phyloP scores from a whole-genome alignment of 2,329 filamentous ascomycete genomes.

The Trichocomaceae sp. region DNA sequence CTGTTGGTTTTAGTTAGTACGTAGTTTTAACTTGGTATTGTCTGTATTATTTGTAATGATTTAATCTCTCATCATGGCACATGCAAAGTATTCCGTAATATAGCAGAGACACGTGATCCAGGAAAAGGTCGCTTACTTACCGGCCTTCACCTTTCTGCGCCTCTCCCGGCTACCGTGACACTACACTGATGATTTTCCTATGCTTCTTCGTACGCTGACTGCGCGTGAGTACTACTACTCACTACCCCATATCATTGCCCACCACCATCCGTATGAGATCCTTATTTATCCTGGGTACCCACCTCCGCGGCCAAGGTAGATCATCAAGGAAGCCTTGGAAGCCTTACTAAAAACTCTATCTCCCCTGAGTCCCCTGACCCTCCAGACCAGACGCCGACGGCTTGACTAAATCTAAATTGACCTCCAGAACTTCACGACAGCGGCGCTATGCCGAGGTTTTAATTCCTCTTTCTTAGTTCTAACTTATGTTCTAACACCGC shows the following conservation, averaged over 20 bases:
- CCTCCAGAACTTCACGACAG: too few relatives aligned
- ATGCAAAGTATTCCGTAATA: background rate
- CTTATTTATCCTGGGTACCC: background rate
- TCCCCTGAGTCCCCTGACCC: background rate
- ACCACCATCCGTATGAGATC: background rate
- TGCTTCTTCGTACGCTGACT: background rate
- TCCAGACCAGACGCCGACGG: background rate
- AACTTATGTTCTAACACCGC: background rate
- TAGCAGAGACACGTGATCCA: background rate
- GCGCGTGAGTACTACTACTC: background rate
- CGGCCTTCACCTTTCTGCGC: too few relatives aligned
- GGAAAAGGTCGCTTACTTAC: background rate
- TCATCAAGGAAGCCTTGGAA: too few relatives aligned
- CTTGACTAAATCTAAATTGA: too few relatives aligned
- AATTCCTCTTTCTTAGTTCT: background rate
- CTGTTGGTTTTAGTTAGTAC: too few relatives aligned
- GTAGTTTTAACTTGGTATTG: too few relatives aligned
- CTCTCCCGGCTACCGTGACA: background rate
- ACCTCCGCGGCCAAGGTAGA: conserved; percentile 4
- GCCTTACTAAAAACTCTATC: too few relatives aligned
- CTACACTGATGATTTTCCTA: too few relatives aligned
- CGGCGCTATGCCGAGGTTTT: background rate
- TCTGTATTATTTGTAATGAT: too few relatives aligned
- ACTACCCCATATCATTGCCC: background rate
- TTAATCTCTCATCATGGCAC: too few relatives aligned